Conservation (phyloP, 192 early-diverging fungal genomes). For the Rhizoclosmatium globosum region DNA sequence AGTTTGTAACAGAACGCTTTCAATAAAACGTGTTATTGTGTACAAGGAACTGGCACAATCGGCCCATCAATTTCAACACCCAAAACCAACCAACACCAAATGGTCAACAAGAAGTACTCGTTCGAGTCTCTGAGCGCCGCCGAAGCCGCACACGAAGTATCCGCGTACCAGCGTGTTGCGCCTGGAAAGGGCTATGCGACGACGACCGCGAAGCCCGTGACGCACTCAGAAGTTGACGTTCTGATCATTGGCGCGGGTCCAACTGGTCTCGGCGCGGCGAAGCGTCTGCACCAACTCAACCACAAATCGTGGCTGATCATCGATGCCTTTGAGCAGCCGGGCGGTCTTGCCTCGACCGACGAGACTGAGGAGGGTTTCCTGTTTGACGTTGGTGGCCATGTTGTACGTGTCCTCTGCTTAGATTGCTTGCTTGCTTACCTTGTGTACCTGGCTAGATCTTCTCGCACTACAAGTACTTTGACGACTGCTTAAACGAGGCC, state of each 20-base stretch:
- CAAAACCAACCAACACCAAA: too few relatives aligned
- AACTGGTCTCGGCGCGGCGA: constrained; percentile 48
- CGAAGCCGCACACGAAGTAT: not conserved
- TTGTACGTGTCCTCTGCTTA: constrained; percentile 10
- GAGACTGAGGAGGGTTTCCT: constrained; percentile 45
- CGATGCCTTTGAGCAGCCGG: constrained; percentile 37
- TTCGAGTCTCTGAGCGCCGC: not conserved
- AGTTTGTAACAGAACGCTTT: not conserved
- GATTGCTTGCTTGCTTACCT: not conserved
- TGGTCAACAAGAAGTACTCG: not conserved
- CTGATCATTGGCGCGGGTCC: constrained; percentile 49
- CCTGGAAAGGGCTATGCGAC: not conserved
- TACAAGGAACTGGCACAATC: too few relatives aligned
- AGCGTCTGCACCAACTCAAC: constrained; percentile 38
- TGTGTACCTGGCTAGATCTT: constrained; percentile 31
- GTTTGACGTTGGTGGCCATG: constrained; percentile 49
- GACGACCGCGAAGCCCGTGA: not conserved
- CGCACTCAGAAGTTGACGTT: constrained; percentile 34
- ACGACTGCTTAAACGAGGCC: constrained; percentile 39
- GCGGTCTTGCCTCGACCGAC: constrained; percentile 49
- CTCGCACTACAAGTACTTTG: constrained; percentile 50
- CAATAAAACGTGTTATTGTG: too few relatives aligned
- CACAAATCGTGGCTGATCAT: constrained; percentile 34
- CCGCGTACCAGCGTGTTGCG: not conserved
- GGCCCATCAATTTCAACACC: too few relatives aligned